A percentile compares a stretch with the other conserved stretches of the same genome.
phyloP scores from a whole-genome alignment of 1,139 yeast species.

The Blastobotrys elegans region DNA sequence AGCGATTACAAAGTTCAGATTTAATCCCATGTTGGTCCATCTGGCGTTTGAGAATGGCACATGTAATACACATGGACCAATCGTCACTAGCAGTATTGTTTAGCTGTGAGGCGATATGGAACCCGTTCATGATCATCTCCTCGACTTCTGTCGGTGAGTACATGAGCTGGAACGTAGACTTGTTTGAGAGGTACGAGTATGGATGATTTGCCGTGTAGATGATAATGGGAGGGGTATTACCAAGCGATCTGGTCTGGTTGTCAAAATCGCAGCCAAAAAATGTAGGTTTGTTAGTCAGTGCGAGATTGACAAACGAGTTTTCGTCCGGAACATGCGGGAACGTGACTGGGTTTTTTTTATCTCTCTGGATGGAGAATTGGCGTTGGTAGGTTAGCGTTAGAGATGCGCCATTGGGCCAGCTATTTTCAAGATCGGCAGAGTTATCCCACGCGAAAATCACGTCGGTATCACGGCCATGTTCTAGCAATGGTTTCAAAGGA shows the following conservation, averaged over 20 bases:
- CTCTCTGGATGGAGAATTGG: constrained; percentile 39
- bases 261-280: constrained; percentile 81
- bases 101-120: constrained; percentile 66
- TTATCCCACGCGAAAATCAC: constrained; percentile 79
- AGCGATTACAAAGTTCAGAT: constrained; percentile 65
- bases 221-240: constrained; percentile 59
- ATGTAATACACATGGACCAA: constrained; percentile 77
- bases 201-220: constrained; percentile 79
- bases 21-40: constrained; percentile 64
- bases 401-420: constrained; percentile 66
- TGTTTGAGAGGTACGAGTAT: constrained; percentile 60
- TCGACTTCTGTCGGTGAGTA: constrained; percentile 56
- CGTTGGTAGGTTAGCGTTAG: constrained; percentile 50
- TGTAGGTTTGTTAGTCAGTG: constrained; percentile 48
- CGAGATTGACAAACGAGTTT: constrained; percentile 41
- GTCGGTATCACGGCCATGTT: constrained; percentile 67
- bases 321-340: constrained; percentile 88
- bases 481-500: constrained; percentile 74
- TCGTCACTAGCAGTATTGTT: constrained; percentile 68
- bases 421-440: constrained; percentile 63
- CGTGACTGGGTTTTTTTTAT: constrained; percentile 31
- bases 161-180: constrained; percentile 64
- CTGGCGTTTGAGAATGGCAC: constrained; percentile 82
- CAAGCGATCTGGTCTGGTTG: constrained; percentile 32
- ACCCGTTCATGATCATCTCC: constrained; percentile 70